phyloP scores from a whole-genome alignment of 768 basidiomycete species.

The Royoungia palumana region DNA sequence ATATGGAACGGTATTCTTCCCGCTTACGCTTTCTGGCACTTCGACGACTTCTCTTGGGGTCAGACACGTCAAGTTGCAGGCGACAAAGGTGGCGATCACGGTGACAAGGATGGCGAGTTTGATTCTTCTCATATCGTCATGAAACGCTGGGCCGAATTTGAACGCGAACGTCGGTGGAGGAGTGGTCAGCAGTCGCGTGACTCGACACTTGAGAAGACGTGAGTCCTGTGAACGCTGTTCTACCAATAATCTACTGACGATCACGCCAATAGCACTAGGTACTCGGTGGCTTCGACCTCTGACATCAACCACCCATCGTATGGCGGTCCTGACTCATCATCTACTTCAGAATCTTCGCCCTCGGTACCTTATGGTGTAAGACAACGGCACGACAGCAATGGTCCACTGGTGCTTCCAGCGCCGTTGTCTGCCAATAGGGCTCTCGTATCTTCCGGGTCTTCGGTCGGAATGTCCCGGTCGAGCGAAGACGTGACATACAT shows the following conservation, averaged over 20 bases:
- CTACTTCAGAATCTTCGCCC: constrained; percentile 57
- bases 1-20: constrained; percentile 98
- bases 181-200: constrained; percentile 81
- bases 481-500: constrained; percentile 39
- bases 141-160: constrained; percentile 99
- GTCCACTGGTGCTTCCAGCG: constrained; percentile 71
- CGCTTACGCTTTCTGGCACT: constrained; percentile 97
- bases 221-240: constrained; percentile 21
- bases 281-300: constrained; percentile 75
- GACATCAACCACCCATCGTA: constrained; percentile 64
- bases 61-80: constrained; percentile 84
- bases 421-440: constrained; percentile 62
- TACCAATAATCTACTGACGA: constrained; percentile 13
- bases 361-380: constrained; percentile 39
- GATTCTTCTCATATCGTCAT: constrained; percentile 96
- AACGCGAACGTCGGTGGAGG: constrained; percentile 93
- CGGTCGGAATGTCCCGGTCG: constrained; percentile 42
- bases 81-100: constrained; percentile 67
- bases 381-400: constrained; percentile 63
- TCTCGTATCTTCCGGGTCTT: constrained; percentile 44
- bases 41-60: constrained; percentile 98
- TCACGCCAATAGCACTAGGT: constrained; percentile 48
- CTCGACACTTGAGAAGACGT: constrained; percentile 69
- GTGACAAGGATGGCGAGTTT: constrained; percentile 96
- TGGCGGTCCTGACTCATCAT: constrained; percentile 49